Evolutionary conservation across 345 rosid species (phyloP).

Genomic region (Syzygium grande): DNA sequence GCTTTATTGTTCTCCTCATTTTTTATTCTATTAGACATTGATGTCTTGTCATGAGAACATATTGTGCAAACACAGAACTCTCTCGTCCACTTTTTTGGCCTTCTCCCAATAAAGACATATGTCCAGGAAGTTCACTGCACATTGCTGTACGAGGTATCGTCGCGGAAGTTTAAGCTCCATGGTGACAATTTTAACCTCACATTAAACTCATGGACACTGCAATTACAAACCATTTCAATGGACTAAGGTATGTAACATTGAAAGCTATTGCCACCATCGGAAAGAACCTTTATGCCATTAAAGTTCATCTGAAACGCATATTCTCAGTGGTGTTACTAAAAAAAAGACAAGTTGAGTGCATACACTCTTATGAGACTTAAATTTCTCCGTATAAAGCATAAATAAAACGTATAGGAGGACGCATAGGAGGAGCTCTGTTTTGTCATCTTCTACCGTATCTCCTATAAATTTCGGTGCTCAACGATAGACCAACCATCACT

Average conservation of each 20-base stretch:
- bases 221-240: neutral
- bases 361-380: neutral
- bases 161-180: neutral
- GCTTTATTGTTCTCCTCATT: neutral
- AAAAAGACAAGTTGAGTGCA: neutral
- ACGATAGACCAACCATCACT: neutral
- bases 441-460: neutral
- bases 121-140: neutral
- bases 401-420: neutral
- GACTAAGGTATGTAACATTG: neutral
- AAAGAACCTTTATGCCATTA: neutral
- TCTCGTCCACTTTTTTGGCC: neutral
- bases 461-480: neutral
- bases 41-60: neutral
- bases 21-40: neutral
- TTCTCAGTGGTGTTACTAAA: neutral
- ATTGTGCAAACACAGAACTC: neutral
- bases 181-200: neutral
- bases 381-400: neutral
- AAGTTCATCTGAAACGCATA: neutral
- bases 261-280: neutral
- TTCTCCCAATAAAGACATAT: neutral
- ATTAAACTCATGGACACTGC: neutral
- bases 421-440: neutral
- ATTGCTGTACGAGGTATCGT: neutral